These are phyloP conservation scores for Megacollybia platyphylla DNA, from an alignment of 1,284 basidiomycete species.

Conservation along the genomic window DNA sequence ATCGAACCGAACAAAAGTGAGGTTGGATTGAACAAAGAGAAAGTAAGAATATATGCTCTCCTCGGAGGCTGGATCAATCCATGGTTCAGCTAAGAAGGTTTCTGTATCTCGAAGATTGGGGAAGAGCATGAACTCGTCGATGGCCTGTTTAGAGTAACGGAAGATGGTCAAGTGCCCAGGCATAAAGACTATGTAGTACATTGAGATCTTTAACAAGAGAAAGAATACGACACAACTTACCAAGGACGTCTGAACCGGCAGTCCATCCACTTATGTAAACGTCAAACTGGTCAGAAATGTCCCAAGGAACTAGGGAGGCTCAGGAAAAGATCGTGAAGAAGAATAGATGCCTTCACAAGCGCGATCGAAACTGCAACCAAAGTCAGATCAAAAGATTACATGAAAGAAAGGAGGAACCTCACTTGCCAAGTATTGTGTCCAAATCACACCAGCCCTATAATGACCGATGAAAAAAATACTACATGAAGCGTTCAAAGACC, in stretches of 20 bases:
- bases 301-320: slow-evolving; percentile 1
- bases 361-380: neutral
- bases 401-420: neutral
- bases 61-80: neutral
- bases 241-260: neutral
- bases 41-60: slow-evolving; percentile 2
- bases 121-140: neutral
- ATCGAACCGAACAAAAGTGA: slow-evolving; percentile 1
- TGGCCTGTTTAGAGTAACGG: neutral
- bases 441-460: slow-evolving; percentile 2
- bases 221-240: neutral
- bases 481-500: neutral
- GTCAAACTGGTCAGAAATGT: neutral
- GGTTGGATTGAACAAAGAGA: neutral
- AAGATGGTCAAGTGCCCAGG: neutral
- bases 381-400: neutral
- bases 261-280: neutral
- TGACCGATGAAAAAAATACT: neutral
- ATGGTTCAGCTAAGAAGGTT: neutral
- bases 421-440: slow-evolving; percentile 1
- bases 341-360: neutral
- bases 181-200: neutral
- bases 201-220: no score
- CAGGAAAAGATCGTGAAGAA: neutral
- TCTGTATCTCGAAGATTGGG: neutral